These are phyloP conservation scores for Coemansia sp. DNA, from an alignment of 192 early-diverging fungal species.

Conservation along the genomic window DNA sequence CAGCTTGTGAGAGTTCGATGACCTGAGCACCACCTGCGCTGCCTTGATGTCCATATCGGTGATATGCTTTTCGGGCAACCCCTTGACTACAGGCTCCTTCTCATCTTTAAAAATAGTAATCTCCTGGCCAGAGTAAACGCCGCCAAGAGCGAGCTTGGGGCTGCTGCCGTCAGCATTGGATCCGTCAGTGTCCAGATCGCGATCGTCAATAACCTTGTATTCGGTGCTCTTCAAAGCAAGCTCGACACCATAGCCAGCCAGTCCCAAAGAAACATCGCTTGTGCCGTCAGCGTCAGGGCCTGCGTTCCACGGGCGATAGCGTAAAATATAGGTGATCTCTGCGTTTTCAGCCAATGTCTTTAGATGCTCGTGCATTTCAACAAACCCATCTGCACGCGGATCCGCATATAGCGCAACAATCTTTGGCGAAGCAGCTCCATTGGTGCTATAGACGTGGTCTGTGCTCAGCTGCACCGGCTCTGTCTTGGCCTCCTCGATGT, in stretches of 20 bases:
- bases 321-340: conserved; percentile 64
- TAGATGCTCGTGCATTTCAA: conserved; percentile 59
- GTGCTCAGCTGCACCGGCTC: conserved; percentile 52
- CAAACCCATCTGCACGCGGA: conserved; percentile 60
- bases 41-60: conserved; percentile 69
- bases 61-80: conserved; percentile 57
- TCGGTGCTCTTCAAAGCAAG: conserved; percentile 95
- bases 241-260: conserved; percentile 92
- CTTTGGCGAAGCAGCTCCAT: background rate
- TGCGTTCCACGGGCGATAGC: conserved; percentile 62
- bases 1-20: conserved; percentile 57
- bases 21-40: conserved; percentile 66
- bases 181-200: conserved; percentile 54
- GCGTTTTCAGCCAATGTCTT: conserved; percentile 49
- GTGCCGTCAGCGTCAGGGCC: conserved; percentile 2
- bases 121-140: conserved; percentile 58
- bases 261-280: conserved; percentile 29
- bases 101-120: conserved; percentile 84
- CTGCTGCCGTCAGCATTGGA: background rate
- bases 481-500: conserved; percentile 32
- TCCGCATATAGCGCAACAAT: conserved; percentile 77
- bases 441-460: conserved; percentile 60
- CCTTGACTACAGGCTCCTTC: conserved; percentile 85
- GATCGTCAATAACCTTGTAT: conserved; percentile 95
- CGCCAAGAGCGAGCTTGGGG: conserved; percentile 6